These are phyloP conservation scores for Collybia mongolica DNA, from an alignment of 768 basidiomycete species.

Conservation along the genomic window DNA sequence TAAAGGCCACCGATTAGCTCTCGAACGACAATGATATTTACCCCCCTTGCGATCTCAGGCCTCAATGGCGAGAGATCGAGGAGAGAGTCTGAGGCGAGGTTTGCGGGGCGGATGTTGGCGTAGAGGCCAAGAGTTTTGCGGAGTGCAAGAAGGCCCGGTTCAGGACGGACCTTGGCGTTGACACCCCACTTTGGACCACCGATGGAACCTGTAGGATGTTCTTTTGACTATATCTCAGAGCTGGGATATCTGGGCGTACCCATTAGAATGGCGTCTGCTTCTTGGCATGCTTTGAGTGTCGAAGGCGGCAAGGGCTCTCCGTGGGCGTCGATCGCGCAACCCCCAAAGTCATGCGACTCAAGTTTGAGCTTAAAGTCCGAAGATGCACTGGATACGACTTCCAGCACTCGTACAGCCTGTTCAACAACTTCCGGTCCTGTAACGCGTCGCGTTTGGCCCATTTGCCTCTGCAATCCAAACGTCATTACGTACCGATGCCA, in stretches of 20 bases:
- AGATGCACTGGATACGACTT: constrained; percentile 63
- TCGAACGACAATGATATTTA: constrained; percentile 91
- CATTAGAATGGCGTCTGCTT: constrained; percentile 95
- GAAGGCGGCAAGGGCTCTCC: constrained; percentile 84
- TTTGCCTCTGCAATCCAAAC: not conserved
- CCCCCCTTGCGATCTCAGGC: constrained; percentile 76
- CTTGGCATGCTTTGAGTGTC: constrained; percentile 86
- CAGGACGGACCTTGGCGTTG: constrained; percentile 83
- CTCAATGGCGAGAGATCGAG: constrained; percentile 87
- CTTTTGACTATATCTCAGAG: not conserved
- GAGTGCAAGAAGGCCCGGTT: constrained; percentile 83
- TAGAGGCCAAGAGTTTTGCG: constrained; percentile 94
- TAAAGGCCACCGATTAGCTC: constrained; percentile 97
- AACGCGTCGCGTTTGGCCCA: constrained; percentile 12
- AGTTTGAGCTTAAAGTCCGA: constrained; percentile 71
- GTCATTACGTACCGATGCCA: constrained; percentile 74
- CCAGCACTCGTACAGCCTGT: constrained; percentile 82
- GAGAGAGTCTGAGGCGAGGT: constrained; percentile 90
- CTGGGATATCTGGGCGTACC: constrained; percentile 46
- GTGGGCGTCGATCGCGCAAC: constrained; percentile 84
- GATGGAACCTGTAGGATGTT: constrained; percentile 67
- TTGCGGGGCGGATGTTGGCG: constrained; percentile 97
- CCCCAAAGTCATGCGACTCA: constrained; percentile 81
- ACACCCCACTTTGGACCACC: constrained; percentile 99
- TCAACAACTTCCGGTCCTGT: constrained; percentile 86